phyloP scores from a whole-genome alignment of 1,139 yeast genomes.

The Pneumocystis oryctolagi region DNA sequence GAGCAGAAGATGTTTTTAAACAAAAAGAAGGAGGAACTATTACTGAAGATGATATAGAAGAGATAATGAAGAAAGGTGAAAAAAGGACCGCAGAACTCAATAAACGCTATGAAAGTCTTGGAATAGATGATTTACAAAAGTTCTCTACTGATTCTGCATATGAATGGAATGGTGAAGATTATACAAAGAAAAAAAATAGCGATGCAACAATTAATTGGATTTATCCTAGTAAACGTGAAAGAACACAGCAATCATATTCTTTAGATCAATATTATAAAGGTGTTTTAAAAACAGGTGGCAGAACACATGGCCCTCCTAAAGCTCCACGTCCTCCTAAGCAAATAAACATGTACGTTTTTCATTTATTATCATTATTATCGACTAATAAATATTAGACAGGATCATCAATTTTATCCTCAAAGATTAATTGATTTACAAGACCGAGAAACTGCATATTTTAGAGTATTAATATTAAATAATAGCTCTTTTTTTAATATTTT shows the following conservation, averaged over 20 bases:
- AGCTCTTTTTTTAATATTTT: background rate
- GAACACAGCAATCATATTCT: conserved; percentile 66
- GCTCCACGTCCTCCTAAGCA: conserved; percentile 33
- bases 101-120: conserved; percentile 66
- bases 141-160: conserved; percentile 84
- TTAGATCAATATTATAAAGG: conserved; percentile 81
- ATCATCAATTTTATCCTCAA: conserved; percentile 74
- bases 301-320: conserved; percentile 27
- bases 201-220: conserved; percentile 48
- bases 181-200: conserved; percentile 43
- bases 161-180: conserved; percentile 95
- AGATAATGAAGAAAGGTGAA: conserved; percentile 60
- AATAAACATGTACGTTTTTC: conserved; percentile 10
- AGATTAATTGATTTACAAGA: conserved; percentile 51
- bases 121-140: conserved; percentile 82
- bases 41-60: conserved; percentile 58
- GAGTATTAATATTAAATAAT: conserved; percentile 1
- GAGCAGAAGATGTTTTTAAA: conserved; percentile 73
- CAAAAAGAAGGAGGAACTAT: conserved; percentile 23
- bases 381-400: conserved; percentile 55
- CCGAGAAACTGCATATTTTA: conserved; percentile 58
- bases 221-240: conserved; percentile 75
- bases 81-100: conserved; percentile 64
- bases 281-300: conserved; percentile 35
- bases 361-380: conserved; percentile 43